Evolutionary conservation across 306 rosid species (phyloP).

Genomic region (Geum urbanum): DNA sequence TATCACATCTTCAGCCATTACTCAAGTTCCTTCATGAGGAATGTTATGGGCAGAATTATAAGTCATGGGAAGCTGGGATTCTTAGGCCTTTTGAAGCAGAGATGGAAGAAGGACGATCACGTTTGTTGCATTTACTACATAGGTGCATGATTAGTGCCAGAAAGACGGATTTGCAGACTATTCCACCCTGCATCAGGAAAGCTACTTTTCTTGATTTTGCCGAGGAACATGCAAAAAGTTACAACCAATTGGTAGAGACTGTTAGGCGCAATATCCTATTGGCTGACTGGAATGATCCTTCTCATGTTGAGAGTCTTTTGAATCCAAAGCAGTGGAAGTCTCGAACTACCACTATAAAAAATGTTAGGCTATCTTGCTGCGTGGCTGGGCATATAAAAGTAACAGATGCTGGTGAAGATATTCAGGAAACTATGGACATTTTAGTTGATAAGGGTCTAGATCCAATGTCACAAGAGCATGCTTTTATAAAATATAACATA

Average conservation of each 20-base stretch:
- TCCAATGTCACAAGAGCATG: constrained; percentile 65
- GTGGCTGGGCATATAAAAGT: constrained; percentile 98
- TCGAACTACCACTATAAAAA: constrained; percentile 65
- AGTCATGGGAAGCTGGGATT: constrained; percentile 93
- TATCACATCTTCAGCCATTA: constrained; percentile 88
- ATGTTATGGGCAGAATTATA: constrained; percentile 79
- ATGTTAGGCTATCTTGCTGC: constrained; percentile 91
- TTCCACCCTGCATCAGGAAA: constrained; percentile 89
- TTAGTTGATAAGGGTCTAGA: constrained; percentile 68
- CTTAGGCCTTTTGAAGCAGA: constrained; percentile 95
- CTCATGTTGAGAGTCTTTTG: constrained; percentile 91
- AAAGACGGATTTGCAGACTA: constrained; percentile 66
- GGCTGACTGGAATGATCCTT: constrained; percentile 99
- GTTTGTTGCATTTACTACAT: constrained; percentile 66
- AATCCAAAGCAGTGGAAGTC: constrained; percentile 92
- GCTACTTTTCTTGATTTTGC: constrained; percentile 60
- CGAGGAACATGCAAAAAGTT: constrained; percentile 83
- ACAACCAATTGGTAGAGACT: constrained; percentile 85
- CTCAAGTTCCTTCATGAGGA: constrained; percentile 93
- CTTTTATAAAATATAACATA: constrained; percentile 61
- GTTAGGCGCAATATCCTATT: constrained; percentile 86
- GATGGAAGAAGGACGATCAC: constrained; percentile 92
- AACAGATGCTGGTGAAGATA: constrained; percentile 91
- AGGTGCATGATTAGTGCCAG: constrained; percentile 93
- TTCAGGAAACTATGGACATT: constrained; percentile 94